phyloP scores from a whole-genome alignment of 345 rosid genomes.

The Euphorbia lathyris region DNA sequence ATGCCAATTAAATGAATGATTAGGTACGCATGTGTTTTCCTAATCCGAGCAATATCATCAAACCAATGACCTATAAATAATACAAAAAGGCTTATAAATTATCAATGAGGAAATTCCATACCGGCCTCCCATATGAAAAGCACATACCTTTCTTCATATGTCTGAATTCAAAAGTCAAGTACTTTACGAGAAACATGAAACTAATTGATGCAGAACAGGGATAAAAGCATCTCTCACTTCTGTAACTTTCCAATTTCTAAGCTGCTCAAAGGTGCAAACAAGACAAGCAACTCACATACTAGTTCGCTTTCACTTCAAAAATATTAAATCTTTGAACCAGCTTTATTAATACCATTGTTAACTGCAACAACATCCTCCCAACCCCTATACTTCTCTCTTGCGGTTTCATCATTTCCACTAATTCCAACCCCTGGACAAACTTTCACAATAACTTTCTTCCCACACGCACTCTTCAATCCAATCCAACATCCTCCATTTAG shows the following conservation, averaged over 20 bases:
- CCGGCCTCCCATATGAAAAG: not conserved
- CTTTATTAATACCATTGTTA: too few relatives aligned
- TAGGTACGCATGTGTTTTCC: not conserved
- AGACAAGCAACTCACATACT: not conserved
- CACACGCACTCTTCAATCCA: too few relatives aligned
- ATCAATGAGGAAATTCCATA: not conserved
- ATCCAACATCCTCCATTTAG: too few relatives aligned
- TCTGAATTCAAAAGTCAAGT: not conserved
- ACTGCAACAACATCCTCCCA: not conserved
- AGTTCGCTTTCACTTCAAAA: not conserved
- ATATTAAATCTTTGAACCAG: too few relatives aligned
- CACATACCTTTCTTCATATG: not conserved
- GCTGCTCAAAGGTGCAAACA: not conserved
- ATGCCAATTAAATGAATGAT: not conserved
- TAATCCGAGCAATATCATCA: not conserved
- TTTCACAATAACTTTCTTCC: too few relatives aligned
- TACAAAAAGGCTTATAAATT: not conserved
- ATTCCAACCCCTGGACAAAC: too few relatives aligned
- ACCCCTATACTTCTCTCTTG: not conserved
- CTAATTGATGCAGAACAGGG: not conserved
- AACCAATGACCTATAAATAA: too few relatives aligned
- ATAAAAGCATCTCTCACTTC: not conserved
- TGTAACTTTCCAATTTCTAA: not conserved
- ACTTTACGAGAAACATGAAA: not conserved
- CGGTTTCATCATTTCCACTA: not conserved